phyloP scores from a whole-genome alignment of 768 basidiomycete species.

The Russula ochroleuca region DNA sequence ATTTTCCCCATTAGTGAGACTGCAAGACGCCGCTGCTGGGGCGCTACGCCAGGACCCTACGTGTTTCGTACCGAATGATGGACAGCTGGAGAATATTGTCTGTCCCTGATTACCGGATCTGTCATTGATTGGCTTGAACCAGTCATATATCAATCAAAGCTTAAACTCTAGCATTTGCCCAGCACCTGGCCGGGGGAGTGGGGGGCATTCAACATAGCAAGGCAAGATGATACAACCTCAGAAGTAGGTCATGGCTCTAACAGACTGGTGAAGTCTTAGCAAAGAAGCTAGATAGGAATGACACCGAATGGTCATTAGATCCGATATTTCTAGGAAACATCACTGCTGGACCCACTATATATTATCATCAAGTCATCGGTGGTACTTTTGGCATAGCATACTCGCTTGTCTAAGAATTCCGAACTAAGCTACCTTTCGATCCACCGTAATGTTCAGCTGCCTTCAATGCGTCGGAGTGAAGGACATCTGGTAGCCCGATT shows the following conservation, averaged over 20 bases:
- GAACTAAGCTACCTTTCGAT: conserved; percentile 24
- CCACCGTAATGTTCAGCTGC: conserved; percentile 52
- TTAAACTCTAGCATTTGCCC: too few species aligned
- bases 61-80: too few species aligned
- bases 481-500: conserved; percentile 38
- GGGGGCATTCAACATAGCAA: too few species aligned
- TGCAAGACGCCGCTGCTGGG: too few species aligned
- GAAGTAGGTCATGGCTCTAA: too few species aligned
- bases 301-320: background rate
- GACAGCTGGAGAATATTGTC: too few species aligned
- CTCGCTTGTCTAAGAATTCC: conserved; percentile 8
- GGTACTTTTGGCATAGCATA: conserved; percentile 11
- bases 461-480: conserved; percentile 46
- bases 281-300: background rate
- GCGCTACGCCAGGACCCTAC: too few species aligned
- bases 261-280: background rate
- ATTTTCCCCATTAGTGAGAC: background rate
- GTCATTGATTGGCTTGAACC: too few species aligned
- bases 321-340: background rate
- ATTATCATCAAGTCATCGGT: conserved; percentile 6
- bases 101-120: too few species aligned
- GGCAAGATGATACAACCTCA: too few species aligned
- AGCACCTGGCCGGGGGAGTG: too few species aligned
- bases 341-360: conserved; percentile 4
- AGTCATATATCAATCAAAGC: too few species aligned